phyloP scores from a whole-genome alignment of 345 rosid genomes.

The Eucalyptus melliodora region DNA sequence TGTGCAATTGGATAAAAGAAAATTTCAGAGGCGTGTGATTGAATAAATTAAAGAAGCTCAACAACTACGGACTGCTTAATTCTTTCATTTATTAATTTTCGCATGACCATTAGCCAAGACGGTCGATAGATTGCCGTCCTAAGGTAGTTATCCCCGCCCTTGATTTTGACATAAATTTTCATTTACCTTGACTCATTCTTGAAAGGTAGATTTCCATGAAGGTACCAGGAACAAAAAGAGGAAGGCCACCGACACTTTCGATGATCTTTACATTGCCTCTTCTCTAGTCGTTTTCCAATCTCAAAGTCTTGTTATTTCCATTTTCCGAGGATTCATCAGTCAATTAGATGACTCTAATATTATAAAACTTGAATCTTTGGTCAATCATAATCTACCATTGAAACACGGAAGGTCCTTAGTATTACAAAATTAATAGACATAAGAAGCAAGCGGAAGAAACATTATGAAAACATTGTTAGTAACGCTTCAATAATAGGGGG shows the following conservation, averaged over 20 bases:
- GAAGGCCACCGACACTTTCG: rapidly evolving
- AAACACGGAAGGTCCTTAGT: background rate
- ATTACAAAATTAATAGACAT: no score
- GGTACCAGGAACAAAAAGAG: background rate
- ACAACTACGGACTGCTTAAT: no score
- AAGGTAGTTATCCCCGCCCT: background rate
- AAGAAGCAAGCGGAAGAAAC: background rate
- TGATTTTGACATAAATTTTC: background rate
- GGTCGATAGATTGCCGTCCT: background rate
- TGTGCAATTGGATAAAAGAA: no score
- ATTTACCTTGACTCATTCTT: background rate
- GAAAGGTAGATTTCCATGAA: background rate
- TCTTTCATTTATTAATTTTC: no score
- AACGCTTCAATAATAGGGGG: background rate
- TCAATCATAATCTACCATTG: background rate
- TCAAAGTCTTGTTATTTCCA: background rate
- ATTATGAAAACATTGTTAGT: background rate
- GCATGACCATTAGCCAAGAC: background rate
- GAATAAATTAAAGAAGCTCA: background rate
- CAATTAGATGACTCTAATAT: background rate
- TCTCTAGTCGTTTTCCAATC: background rate
- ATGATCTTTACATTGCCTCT: background rate
- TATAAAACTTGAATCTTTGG: background rate
- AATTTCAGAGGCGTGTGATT: no score
- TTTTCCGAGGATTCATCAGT: background rate